Percentiles rank a stretch among this genome's conserved stretches.
Conservation (phyloP, 768 basidiomycete genomes). For the Chalciporus pseudorubinellus region DNA sequence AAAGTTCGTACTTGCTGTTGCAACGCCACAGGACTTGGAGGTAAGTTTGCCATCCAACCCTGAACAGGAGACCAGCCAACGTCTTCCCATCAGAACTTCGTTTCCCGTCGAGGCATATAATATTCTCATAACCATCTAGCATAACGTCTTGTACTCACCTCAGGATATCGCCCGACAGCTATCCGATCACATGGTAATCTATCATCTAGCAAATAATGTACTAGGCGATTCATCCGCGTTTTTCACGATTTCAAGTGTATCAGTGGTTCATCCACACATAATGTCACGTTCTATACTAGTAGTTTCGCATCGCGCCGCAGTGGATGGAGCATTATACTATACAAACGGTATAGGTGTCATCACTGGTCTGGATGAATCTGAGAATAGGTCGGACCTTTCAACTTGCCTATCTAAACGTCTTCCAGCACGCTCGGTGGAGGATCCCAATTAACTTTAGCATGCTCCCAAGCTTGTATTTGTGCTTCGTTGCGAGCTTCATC, state of each 20-base stretch:
- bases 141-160: not conserved
- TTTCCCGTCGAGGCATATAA: conserved; percentile 29
- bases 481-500: not conserved
- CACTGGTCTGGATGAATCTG: too few relatives aligned
- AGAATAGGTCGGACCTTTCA: too few relatives aligned
- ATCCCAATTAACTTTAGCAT: not conserved
- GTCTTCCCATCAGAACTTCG: conserved; percentile 22
- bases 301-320: too few relatives aligned
- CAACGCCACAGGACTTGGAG: conserved; percentile 74
- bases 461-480: not conserved
- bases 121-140: not conserved
- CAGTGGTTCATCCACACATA: too few relatives aligned
- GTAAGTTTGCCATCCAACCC: conserved; percentile 1
- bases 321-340: too few relatives aligned
- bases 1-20: conserved; percentile 82
- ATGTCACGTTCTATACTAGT: too few relatives aligned
- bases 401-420: too few relatives aligned
- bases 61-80: not conserved
- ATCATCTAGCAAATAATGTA: not conserved
- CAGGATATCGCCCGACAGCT: not conserved
- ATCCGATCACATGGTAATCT: not conserved
- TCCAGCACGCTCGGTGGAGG: not conserved
- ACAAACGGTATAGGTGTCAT: too few relatives aligned
- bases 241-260: too few relatives aligned
- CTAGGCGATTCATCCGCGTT: too few relatives aligned